Evolutionary conservation across 345 rosid species (phyloP), one percentile per base, ranked within the genome.

Genomic region (Rubroshorea leprosula): DNA sequence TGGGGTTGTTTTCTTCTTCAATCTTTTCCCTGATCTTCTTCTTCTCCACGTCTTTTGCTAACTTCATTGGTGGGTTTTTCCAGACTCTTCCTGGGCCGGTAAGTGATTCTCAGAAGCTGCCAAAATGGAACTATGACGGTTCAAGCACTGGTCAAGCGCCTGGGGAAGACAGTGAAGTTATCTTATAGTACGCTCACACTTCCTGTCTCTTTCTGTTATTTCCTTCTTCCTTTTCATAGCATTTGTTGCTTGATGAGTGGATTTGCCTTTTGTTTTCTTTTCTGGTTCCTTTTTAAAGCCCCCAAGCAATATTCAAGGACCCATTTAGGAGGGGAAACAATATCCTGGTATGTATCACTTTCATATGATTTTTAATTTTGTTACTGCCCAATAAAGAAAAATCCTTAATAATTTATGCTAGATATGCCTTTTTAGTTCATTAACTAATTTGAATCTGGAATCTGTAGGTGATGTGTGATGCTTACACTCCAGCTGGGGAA

Each of bases 161-260:
- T 16, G 97, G 97, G 27, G 77, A 87, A 64, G 97, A 90, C 72
- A 82, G 91, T 73, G 96, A 90, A 90, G 97, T 90, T 60, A 83
- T 83, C 67, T 27, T 90, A 61, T 87, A 87, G 97, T 87, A 76
- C n/a, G n/a, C n/a, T n/a, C n/a, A n/a, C n/a, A n/a, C n/a, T n/a
- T n/a, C n/a, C 1, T 70, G 85, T 16, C 11, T 58, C 15, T 7
- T 6, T 45, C 0, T 55, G 12, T 23, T 14, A 49, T 1, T 48
- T 0, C 43, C 39, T n/a, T n/a, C n/a, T n/a, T 5, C 1, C 23
- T 22, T 1, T n/a, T 35, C 18, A 31, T 19, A 51, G 19, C 38
- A n/a, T 60, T 21, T 13, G 17, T 35, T 13, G 24, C 1, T 15
- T 26, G 15, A 31, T 55, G n/a, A 55, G 45, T 35, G 59, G 26